Percentiles rank a stretch among this genome's conserved stretches.
phyloP scores from a whole-genome alignment of 768 basidiomycete species.

The Tricholoma bakamatsutake region DNA sequence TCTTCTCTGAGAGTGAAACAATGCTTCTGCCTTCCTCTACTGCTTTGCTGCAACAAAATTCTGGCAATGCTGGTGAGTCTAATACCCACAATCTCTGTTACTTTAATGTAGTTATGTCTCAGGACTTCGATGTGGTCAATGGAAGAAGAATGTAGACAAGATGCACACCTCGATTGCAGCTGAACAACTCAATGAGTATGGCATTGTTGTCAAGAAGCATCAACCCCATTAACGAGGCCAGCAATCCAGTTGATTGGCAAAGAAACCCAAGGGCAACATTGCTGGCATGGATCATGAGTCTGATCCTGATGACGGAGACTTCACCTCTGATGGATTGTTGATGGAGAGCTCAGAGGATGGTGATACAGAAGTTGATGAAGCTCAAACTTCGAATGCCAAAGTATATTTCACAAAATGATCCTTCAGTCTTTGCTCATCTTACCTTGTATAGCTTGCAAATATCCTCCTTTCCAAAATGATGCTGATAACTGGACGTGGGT shows the following conservation, averaged over 20 bases:
- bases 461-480: constrained; percentile 1
- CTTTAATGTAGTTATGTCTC: background rate
- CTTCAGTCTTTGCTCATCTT: background rate
- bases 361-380: background rate
- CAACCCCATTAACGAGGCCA: background rate
- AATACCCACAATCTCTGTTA: background rate
- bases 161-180: background rate
- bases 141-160: background rate
- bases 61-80: background rate
- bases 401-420: too few species aligned
- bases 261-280: background rate
- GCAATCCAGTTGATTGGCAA: background rate
- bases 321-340: background rate
- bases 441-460: background rate
- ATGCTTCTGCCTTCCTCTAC: background rate
- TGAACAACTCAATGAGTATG: background rate
- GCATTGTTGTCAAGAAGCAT: background rate
- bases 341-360: background rate
- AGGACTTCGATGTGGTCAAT: background rate
- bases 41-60: background rate
- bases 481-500: background rate
- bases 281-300: background rate
- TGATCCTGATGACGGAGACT: background rate
- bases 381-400: background rate
- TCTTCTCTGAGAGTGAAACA: background rate